Base-by-base conservation (phyloP, 1,284 basidiomycete genomes). In the Coniferiporia sulphurascens region DNA sequence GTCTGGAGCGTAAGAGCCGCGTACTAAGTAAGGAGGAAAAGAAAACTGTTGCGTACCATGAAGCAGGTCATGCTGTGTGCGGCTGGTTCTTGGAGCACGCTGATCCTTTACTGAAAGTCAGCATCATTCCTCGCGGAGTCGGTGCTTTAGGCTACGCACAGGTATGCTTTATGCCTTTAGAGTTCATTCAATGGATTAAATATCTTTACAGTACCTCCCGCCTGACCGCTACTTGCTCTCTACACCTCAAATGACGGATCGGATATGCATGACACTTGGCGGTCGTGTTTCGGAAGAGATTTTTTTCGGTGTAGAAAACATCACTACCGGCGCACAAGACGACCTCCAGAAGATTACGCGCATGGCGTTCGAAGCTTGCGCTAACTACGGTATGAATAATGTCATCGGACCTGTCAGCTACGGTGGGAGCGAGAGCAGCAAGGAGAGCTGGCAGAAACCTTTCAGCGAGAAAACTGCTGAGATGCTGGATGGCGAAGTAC, bases 261-360 rank as follows among this genome's bases (percentile, higher is more conserved):
- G 94, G 60, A 98, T 99, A 79, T 96, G 93, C 75, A 98, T 99
- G 93, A 99, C 96, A 0, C 83, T 99, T n/a, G 96, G 97, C 61
- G 96, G 96, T 2, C 92, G 97, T 62, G 96, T 98, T 2, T 91
- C 95, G 0, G 96, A 99, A 75, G 97, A 99, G 74, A 95, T 99
- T 63, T 98, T 99, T 79, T 99, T 99, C 70, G 93, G 92, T 38
- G 67, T 74, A n/a, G 87, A 86, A 68, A 90, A 92, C 67, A 96
- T 99, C 73, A 99, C 97, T 0, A 97, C 96, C 1, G 96, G 96
- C 66, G 97, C 97, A 2, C 94, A 98, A 74, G 95, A 98, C 69
- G 96, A 98, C 70, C 77, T 98, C 56, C 93, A 96, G 74, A 99
- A 98, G 78, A 97, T 99, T 66, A 98, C 97, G 8, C 87, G 91